A percentile compares a stretch with the other conserved stretches of the same genome.
phyloP scores from a whole-genome alignment of 1,284 basidiomycete genomes.

The Cutaneotrichosporon sp. region DNA sequence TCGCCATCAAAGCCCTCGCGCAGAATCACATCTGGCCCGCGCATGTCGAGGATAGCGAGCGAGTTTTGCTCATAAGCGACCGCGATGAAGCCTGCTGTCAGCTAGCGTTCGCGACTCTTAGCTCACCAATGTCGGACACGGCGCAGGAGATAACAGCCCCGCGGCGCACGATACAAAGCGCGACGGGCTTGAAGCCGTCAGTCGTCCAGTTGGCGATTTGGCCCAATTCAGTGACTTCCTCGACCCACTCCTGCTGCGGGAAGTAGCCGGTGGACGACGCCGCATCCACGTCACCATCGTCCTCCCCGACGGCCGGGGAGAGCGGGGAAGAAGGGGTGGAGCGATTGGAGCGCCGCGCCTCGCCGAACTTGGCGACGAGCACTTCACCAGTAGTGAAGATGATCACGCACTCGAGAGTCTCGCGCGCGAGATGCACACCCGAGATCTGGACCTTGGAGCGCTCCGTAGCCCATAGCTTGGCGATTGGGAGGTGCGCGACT shows the following conservation, averaged over 20 bases:
- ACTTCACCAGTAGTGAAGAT: slow-evolving; percentile 66
- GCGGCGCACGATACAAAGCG: slow-evolving; percentile 60
- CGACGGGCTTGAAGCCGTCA: slow-evolving; percentile 63
- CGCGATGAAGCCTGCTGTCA: slow-evolving; percentile 66
- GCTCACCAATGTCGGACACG: slow-evolving; percentile 67
- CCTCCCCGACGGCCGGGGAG: background rate
- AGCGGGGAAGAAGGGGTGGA: slow-evolving; percentile 12
- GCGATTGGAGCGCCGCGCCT: slow-evolving; percentile 32
- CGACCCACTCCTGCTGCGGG: slow-evolving; percentile 27
- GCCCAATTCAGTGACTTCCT: slow-evolving; percentile 46
- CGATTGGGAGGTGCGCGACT: slow-evolving; percentile 44
- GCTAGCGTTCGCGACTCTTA: background rate
- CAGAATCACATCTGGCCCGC: slow-evolving; percentile 65
- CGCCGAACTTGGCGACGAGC: slow-evolving; percentile 61
- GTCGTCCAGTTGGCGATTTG: slow-evolving; percentile 54
- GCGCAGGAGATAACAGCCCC: slow-evolving; percentile 61
- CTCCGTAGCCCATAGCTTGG: slow-evolving; percentile 48
- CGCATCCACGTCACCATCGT: slow-evolving; percentile 34
- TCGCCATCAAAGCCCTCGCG: slow-evolving; percentile 53
- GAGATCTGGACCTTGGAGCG: slow-evolving; percentile 55
- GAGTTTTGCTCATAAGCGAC: slow-evolving; percentile 64
- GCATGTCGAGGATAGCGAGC: slow-evolving; percentile 67
- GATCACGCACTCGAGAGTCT: slow-evolving; percentile 67
- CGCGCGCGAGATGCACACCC: slow-evolving; percentile 62
- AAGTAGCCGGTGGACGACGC: slow-evolving; percentile 33